These are phyloP conservation scores for Gamsiella multidivaricata DNA, from an alignment of 192 early-diverging fungal genomes.

Conservation along the genomic window DNA sequence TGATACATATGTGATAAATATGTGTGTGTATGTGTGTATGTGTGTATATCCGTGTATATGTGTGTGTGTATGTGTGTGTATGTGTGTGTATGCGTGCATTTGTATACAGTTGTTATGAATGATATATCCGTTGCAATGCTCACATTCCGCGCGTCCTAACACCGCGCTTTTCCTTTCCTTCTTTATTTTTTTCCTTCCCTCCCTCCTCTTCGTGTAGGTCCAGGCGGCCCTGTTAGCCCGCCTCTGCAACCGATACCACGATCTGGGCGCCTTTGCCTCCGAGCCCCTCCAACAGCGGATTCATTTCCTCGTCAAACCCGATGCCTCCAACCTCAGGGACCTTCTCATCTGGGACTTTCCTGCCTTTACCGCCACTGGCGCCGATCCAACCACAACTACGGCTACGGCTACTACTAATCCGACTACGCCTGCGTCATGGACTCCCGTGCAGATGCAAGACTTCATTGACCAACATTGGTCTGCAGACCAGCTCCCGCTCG, in stretches of 20 bases:
- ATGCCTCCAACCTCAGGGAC: conserved; percentile 39
- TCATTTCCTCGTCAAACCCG: conserved; percentile 39
- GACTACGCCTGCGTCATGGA: background rate
- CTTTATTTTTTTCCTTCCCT: background rate
- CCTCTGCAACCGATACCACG: conserved; percentile 37
- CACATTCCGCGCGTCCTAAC: too few species aligned
- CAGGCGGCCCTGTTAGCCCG: conserved; percentile 23
- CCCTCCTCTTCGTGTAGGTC: conserved; percentile 1
- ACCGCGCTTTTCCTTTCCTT: too few species aligned
- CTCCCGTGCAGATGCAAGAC: conserved; percentile 9
- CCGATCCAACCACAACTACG: background rate
- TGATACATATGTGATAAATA: too few species aligned
- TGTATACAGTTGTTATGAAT: too few species aligned
- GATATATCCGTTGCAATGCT: too few species aligned
- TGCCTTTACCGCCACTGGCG: conserved; percentile 1
- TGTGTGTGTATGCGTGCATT: too few species aligned
- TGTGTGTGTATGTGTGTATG: too few species aligned
- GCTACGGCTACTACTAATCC: background rate
- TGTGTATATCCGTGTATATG: too few species aligned
- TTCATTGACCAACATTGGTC: conserved; percentile 36
- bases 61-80: too few species aligned
- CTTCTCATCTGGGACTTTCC: conserved; percentile 41
- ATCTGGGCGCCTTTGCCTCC: conserved; percentile 35
- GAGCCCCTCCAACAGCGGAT: conserved; percentile 42
- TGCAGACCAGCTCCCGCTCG: conserved; percentile 35